A percentile compares a stretch with the other conserved stretches of the same genome.
phyloP scores from a whole-genome alignment of 305 asterid species.

The Rubia balearica region DNA sequence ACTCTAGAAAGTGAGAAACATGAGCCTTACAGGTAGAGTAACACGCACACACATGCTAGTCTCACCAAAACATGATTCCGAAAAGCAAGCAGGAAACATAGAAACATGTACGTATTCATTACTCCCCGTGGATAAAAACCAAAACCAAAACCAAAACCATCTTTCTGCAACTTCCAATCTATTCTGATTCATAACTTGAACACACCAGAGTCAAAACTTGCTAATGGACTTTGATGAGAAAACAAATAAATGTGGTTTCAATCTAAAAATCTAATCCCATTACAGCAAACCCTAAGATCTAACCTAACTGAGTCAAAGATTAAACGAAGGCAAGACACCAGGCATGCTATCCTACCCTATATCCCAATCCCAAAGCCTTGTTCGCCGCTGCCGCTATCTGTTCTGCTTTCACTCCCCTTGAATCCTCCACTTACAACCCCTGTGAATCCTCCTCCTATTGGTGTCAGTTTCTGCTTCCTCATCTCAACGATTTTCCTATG shows the following conservation, averaged over 20 bases:
- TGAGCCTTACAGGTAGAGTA: too few relatives aligned
- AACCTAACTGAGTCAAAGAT: conserved; percentile 19
- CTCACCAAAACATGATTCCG: conserved; percentile 3
- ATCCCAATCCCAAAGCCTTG: conserved; percentile 26
- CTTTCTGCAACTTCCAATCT: conserved; percentile 15
- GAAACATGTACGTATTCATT: background rate
- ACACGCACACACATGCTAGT: background rate
- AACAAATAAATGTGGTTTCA: conserved; percentile 17
- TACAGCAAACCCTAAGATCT: conserved; percentile 27
- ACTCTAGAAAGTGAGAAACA: too few relatives aligned
- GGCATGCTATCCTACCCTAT: conserved; percentile 31
- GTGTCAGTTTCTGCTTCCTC: conserved; percentile 37
- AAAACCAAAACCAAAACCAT: conserved; percentile 13
- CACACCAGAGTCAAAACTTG: conserved; percentile 31
- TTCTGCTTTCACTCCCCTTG: conserved; percentile 14
- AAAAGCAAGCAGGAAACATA: conserved; percentile 13
- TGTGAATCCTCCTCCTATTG: conserved; percentile 20
- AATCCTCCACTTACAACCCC: conserved; percentile 9
- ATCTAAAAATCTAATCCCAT: conserved; percentile 22
- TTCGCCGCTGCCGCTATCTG: conserved; percentile 14
- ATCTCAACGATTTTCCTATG: conserved; percentile 51
- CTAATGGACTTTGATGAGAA: conserved; percentile 22
- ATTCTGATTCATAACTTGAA: conserved; percentile 22
- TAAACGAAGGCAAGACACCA: conserved; percentile 7
- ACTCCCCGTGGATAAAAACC: background rate